Evolutionary conservation across 108 stramenopile species (phyloP).

Genomic region (Mayamaea pseudoterrestris): DNA sequence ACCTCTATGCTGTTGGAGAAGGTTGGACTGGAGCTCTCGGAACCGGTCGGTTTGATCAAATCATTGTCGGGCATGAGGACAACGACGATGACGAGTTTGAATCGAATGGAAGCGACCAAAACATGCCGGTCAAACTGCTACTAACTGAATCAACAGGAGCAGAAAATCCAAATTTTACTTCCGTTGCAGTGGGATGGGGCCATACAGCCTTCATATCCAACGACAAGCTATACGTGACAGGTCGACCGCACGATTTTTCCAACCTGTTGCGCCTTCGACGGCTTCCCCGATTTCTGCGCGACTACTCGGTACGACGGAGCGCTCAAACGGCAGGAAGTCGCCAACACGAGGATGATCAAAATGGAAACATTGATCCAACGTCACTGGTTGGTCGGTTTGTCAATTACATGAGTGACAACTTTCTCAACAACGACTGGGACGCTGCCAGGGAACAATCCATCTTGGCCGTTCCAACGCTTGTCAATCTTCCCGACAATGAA

Average conservation of each 20-base stretch:
- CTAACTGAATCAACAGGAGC: constrained; percentile 12
- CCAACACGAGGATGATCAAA: background rate
- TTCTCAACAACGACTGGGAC: constrained; percentile 6
- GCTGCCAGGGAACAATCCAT: constrained; percentile 16
- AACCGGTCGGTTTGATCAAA: constrained; percentile 10
- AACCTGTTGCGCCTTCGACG: constrained; percentile 55
- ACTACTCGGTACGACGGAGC: background rate
- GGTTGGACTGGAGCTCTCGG: constrained; percentile 76
- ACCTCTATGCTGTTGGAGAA: constrained; percentile 58
- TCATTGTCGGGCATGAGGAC: constrained; percentile 30
- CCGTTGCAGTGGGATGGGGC: constrained; percentile 64
- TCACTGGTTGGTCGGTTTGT: constrained; percentile 5
- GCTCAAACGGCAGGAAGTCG: constrained; percentile 1
- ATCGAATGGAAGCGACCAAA: constrained; percentile 1
- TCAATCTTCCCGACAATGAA: constrained; percentile 10
- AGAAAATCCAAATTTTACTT: constrained; percentile 4
- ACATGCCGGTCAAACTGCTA: constrained; percentile 9
- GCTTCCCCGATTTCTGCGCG: constrained; percentile 23
- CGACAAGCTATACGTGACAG: constrained; percentile 32
- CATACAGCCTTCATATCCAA: constrained; percentile 42
- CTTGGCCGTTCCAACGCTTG: constrained; percentile 15
- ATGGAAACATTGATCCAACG: constrained; percentile 1
- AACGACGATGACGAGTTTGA: constrained; percentile 22
- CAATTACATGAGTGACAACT: background rate
- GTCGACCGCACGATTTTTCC: constrained; percentile 77